These are phyloP conservation scores for Cyberlindnera mycetangii DNA, from an alignment of 805 yeast genomes.

Conservation along the genomic window DNA sequence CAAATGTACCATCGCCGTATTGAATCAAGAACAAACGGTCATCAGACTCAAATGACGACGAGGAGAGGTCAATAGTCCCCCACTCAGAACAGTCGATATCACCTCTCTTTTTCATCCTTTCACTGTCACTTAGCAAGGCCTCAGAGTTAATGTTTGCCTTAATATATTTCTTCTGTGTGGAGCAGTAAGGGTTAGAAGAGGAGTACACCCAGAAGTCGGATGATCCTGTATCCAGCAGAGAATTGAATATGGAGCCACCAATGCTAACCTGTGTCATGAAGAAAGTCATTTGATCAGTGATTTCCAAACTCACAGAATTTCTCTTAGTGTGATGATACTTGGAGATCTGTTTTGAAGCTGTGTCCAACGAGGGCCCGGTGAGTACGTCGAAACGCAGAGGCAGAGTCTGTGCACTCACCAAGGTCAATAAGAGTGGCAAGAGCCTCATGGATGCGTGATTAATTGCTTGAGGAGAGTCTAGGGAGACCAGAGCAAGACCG, in stretches of 20 bases:
- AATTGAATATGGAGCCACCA: slow-evolving; percentile 25
- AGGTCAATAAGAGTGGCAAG: neutral
- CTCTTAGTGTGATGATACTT: neutral
- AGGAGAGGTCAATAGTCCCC: neutral
- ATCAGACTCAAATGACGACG: neutral
- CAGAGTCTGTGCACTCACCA: neutral
- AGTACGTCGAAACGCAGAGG: neutral
- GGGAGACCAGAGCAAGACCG: neutral
- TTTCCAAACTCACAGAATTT: neutral
- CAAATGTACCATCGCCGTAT: slow-evolving; percentile 50
- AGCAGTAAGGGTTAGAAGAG: slow-evolving; percentile 28
- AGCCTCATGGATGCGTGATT: neutral
- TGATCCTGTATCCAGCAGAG: slow-evolving; percentile 34
- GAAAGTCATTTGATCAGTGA: neutral
- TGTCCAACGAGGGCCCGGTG: neutral
- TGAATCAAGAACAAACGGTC: slow-evolving; percentile 32
- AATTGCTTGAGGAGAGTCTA: neutral
- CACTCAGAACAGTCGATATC: neutral
- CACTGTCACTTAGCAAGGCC: slow-evolving; percentile 22
- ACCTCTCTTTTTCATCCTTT: neutral
- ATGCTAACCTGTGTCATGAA: slow-evolving; percentile 5
- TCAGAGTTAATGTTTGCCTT: slow-evolving; percentile 13
- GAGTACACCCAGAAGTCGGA: slow-evolving; percentile 34
- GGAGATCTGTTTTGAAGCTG: neutral
- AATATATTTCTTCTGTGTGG: neutral